Conservation (phyloP, 208 protist genomes). For the Leishmania mexicana region DNA sequence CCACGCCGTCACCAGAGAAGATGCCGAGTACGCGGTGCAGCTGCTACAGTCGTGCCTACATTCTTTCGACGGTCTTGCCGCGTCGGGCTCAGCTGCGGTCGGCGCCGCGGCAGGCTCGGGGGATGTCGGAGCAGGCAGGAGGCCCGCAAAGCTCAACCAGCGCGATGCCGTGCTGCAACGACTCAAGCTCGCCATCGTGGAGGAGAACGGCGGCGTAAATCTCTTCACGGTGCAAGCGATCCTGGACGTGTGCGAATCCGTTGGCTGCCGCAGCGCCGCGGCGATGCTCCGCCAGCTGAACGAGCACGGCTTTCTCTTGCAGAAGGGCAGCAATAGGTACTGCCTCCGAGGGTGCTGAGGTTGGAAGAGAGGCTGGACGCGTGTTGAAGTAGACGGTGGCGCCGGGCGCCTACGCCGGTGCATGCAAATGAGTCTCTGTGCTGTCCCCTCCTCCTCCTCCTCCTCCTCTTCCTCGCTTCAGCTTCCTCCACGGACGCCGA, state of each 20-base stretch:
- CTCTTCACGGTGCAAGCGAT: slow-evolving; percentile 54
- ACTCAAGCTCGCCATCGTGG: slow-evolving; percentile 65
- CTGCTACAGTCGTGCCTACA: slow-evolving; percentile 82
- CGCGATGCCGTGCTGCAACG: slow-evolving; percentile 67
- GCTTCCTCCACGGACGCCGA: not conserved
- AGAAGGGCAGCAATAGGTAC: slow-evolving; percentile 63
- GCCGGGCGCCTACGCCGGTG: not conserved
- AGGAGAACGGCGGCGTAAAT: slow-evolving; percentile 53
- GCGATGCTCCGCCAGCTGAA: slow-evolving; percentile 86
- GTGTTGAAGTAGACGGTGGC: not conserved
- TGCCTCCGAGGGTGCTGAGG: slow-evolving; percentile 53
- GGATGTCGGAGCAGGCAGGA: slow-evolving; percentile 20
- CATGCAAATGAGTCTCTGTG: not conserved
- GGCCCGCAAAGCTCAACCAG: slow-evolving; percentile 45
- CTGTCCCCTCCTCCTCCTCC: not conserved
- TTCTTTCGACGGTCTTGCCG: slow-evolving; percentile 37
- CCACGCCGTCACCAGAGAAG: slow-evolving; percentile 83
- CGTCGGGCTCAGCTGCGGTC: slow-evolving; percentile 24
- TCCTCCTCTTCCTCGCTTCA: not conserved
- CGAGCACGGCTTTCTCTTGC: slow-evolving; percentile 77
- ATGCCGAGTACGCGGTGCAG: slow-evolving; percentile 93
- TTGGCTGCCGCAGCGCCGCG: slow-evolving; percentile 67
- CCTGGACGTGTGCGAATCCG: slow-evolving; percentile 70
- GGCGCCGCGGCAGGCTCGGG: not conserved
- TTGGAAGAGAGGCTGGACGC: not conserved